Percentiles rank a stretch among this genome's conserved stretches.
phyloP scores from a whole-genome alignment of 192 early-diverging fungal species.

The Backusella macrospora region DNA sequence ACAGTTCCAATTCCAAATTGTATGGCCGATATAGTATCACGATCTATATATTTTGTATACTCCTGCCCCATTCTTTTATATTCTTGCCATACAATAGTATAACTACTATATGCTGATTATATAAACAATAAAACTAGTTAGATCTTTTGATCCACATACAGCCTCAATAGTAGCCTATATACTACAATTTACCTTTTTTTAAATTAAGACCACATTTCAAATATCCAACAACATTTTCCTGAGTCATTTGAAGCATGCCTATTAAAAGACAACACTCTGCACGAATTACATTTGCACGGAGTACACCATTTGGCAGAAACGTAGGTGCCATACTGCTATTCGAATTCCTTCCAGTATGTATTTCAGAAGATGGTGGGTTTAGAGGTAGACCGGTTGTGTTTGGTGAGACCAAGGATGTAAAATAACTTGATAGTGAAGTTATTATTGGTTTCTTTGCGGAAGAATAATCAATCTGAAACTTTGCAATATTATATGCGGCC shows the following conservation, averaged over 20 bases:
- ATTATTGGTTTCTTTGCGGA: slow-evolving; percentile 23
- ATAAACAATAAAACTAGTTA: not conserved
- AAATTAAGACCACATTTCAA: slow-evolving; percentile 53
- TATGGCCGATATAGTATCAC: slow-evolving; percentile 45
- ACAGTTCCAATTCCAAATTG: slow-evolving; percentile 46
- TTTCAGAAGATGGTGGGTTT: slow-evolving; percentile 15
- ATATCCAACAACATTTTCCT: slow-evolving; percentile 54
- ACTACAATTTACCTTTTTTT: slow-evolving; percentile 43
- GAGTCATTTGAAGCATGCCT: slow-evolving; percentile 48
- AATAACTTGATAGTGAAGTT: slow-evolving; percentile 38
- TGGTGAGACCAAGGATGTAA: slow-evolving; percentile 12
- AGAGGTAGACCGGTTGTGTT: slow-evolving; percentile 11
- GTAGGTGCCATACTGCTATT: not conserved
- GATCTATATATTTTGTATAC: slow-evolving; percentile 19
- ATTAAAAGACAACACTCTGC: slow-evolving; percentile 53
- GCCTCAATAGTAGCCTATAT: not conserved
- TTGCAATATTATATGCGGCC: slow-evolving; percentile 44
- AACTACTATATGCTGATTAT: slow-evolving; percentile 40
- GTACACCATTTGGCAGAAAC: slow-evolving; percentile 43
- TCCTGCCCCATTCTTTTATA: slow-evolving; percentile 27
- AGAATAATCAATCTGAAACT: slow-evolving; percentile 44
- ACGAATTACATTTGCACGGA: slow-evolving; percentile 48
- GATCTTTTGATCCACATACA: not conserved
- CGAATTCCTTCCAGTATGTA: slow-evolving; percentile 15
- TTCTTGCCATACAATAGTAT: slow-evolving; percentile 31